Evolutionary conservation across 345 rosid genomes (phyloP), one percentile per base, ranked within the genome.

Genomic region (Brassica juncea): DNA sequence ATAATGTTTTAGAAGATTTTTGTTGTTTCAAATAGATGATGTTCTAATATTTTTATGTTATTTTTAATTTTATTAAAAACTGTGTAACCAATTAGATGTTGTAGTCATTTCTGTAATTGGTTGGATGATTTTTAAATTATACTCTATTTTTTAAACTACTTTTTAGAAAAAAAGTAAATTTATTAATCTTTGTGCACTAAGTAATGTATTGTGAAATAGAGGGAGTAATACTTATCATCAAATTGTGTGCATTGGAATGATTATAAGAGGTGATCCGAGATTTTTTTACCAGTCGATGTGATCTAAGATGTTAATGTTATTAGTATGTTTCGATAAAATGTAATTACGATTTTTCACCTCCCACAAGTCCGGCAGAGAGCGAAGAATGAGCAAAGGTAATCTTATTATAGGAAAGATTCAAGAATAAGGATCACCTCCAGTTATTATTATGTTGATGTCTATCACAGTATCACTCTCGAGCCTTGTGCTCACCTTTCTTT

Each of bases 391-490:
- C 70, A 77, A 52, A 68, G 59, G 42, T 28, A 28, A 28, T 28
- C 31, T 28, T 28, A 28, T 28, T 28, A 28, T 28, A 28, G 31
- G 31, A 28, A 28, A 28, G 31, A 28, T 32, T 74, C 3, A 54
- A 37, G 65, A 60, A 74, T 63, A 72, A 25, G 60, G 67, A 76
- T 79, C 81, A 67, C 77, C 32, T 64, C 66, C 57, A 82, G 81
- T 85, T 82, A 62, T 83, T 73, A 28, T 28, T 28, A 28, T 28
- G 31, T 3, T 28, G 31, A 28, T 28, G 31, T 28, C 31, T 28
- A 28, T 28, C 31, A 28, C 31, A 28, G 31, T 79, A 82, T 85
- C 85, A 77, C 82, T 85, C 94, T 90, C 92, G 94, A 90, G 94
- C 92, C 92, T 84, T 84, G 92, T 75, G 92, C 91, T 28, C 31